Conservation (phyloP, 1,139 yeast species). For the Kurtzmaniella natalensis region DNA sequence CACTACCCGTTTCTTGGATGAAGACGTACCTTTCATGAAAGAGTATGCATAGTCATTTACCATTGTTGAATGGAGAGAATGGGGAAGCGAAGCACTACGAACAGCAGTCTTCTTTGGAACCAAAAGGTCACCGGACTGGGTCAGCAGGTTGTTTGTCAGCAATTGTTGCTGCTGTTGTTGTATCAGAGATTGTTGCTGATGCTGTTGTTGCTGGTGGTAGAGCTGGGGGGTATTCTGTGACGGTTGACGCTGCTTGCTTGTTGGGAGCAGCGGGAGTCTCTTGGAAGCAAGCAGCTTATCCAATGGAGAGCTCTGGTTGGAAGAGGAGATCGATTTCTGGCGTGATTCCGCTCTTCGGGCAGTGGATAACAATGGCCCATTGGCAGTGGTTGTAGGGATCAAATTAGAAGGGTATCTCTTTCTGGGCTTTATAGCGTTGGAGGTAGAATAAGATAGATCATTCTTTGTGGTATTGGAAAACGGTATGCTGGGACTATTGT, state of each 20-base stretch:
- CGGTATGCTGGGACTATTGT: no score
- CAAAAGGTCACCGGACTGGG: slow-evolving; percentile 5
- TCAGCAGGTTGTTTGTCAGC: slow-evolving; percentile 1
- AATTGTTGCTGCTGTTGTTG: slow-evolving; percentile 8
- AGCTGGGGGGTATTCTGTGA: slow-evolving; percentile 2
- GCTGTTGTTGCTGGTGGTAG: slow-evolving; percentile 3
- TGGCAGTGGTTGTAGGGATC: slow-evolving; percentile 15
- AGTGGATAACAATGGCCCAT: slow-evolving; percentile 15
- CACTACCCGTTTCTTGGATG: slow-evolving; percentile 17
- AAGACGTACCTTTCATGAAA: slow-evolving; percentile 36
- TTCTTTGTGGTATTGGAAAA: no score
- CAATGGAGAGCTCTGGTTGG: neutral
- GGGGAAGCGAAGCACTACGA: neutral
- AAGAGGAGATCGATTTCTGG: slow-evolving; percentile 2
- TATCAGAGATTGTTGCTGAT: slow-evolving; percentile 7
- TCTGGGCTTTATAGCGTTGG: slow-evolving; percentile 8
- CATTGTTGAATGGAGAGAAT: slow-evolving; percentile 7
- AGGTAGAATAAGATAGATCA: no score
- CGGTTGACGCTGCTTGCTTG: no score
- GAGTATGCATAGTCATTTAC: slow-evolving; percentile 21
- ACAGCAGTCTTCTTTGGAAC: slow-evolving; percentile 1
- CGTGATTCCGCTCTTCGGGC: slow-evolving; percentile 19
- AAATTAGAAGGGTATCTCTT: slow-evolving; percentile 21
- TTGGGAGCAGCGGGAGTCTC: slow-evolving; percentile 4
- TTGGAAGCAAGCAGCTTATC: no score